These are phyloP conservation scores for Oenanthe javanica DNA, from an alignment of 140 eudicot species.

Conservation along the genomic window DNA sequence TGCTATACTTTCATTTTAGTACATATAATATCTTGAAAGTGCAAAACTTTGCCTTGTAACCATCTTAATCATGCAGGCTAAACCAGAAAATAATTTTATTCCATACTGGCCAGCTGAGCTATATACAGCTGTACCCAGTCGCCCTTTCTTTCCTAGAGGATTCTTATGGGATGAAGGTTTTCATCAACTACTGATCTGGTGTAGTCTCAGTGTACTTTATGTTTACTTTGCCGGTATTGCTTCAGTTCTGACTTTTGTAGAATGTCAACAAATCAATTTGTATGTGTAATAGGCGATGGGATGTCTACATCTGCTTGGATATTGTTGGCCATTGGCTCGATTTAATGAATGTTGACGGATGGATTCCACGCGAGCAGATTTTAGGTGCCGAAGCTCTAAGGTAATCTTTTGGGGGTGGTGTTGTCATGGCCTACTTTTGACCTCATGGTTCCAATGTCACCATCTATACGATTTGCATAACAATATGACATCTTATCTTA, in stretches of 20 bases:
- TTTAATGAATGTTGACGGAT: slow-evolving; percentile 93
- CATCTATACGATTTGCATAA: neutral
- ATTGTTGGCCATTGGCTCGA: slow-evolving; percentile 97
- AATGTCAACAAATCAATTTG: neutral
- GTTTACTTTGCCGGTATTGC: neutral
- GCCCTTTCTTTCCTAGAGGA: slow-evolving; percentile 95
- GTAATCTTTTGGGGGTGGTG: slow-evolving; percentile 20
- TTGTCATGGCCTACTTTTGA: neutral
- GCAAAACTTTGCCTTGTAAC: neutral
- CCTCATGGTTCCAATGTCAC: neutral
- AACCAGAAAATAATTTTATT: slow-evolving; percentile 41
- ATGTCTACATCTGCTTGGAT: slow-evolving; percentile 70
- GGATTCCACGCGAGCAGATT: slow-evolving; percentile 99
- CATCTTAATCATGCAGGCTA: slow-evolving; percentile 42
- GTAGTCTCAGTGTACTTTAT: slow-evolving; percentile 15
- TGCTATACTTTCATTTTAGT: neutral
- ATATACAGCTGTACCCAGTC: slow-evolving; percentile 98
- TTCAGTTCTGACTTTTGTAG: slow-evolving; percentile 7
- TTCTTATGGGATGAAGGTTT: slow-evolving; percentile 99
- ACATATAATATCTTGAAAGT: neutral
- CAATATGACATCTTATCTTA: neutral
- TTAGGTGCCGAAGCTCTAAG: slow-evolving; percentile 98
- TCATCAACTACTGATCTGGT: slow-evolving; percentile 95
- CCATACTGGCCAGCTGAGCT: slow-evolving; percentile 97
- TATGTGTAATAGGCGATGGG: slow-evolving; percentile 80